Evolutionary conservation across 805 yeast genomes (phyloP).

Genomic region (Yarrowia porcina): DNA sequence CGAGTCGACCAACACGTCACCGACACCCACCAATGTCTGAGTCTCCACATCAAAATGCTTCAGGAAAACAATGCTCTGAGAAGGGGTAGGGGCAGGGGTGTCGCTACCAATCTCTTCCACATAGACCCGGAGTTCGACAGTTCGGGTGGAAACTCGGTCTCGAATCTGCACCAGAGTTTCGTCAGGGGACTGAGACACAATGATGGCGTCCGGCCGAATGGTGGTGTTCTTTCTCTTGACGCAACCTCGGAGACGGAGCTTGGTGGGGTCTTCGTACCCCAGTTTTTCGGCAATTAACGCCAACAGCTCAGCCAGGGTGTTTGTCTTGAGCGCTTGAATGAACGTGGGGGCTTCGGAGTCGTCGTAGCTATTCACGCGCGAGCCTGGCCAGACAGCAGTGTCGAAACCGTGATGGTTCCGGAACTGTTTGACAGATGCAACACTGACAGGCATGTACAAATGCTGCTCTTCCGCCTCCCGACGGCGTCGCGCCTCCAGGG

Average conservation of each 20-base stretch:
- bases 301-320: constrained; percentile 9
- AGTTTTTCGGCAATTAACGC: background rate
- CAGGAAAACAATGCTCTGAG: constrained; percentile 39
- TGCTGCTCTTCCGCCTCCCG: constrained; percentile 72
- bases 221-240: constrained; percentile 20
- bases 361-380: constrained; percentile 34
- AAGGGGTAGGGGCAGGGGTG: background rate
- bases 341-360: background rate
- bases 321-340: constrained; percentile 15
- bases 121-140: background rate
- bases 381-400: constrained; percentile 56
- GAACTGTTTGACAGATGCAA: constrained; percentile 56
- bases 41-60: constrained; percentile 61
- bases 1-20: constrained; percentile 53
- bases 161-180: constrained; percentile 20
- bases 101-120: background rate
- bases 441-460: constrained; percentile 53
- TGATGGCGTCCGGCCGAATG: constrained; percentile 12
- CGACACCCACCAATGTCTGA: constrained; percentile 61
- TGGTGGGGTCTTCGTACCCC: background rate
- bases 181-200: constrained; percentile 4
- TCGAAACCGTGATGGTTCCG: constrained; percentile 69
- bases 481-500: constrained; percentile 51
- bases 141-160: background rate
- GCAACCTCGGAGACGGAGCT: constrained; percentile 9